Evolutionary conservation across 2,329 filamentous ascomycete species (phyloP), one percentile per base, ranked within the genome.

Genomic region (Rutstroemia sp.): DNA sequence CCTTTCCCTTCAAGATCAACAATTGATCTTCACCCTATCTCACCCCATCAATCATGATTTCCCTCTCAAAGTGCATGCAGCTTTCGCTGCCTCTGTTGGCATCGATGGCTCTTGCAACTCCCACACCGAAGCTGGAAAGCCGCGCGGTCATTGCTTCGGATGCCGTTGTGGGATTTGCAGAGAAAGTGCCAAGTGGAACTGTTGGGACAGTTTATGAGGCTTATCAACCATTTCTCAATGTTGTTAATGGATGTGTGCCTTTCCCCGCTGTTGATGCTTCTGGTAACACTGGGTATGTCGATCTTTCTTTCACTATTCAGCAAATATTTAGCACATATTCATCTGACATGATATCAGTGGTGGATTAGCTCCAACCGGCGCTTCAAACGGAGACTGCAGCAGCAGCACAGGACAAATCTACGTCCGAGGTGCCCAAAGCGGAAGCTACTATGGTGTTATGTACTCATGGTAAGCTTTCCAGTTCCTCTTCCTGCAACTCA

Each of bases 201-300:
- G 65, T 69, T 0, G 81, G 81, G 14, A 65, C 71, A 2, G 66
- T 81, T 23, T 80, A 80, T 61, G 66, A 78, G 44, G 77, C 77
- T 53, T 84, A 81, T 69, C 76, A 84, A 69, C 81, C 80, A 0
- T 74, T 72, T 53, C 72, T 83, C 5, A 63, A 80, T 10, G 77
- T 84, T 5, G 73, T 75, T 18, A 79, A 80, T 62, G 82, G 82
- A 47, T 86, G 82, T 59, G 81, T 85, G 8, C 80, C 82, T 0
- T 86, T 82, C 64, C 81, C 82, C 0, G 82, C 78, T 1, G 82
- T 86, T 1, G 78, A 86, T 59, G 74, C 74, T 0, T 67, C 71
- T 0, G 83, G 82, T 2, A 74, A 85, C 62, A 83, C 78, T 16
- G 73, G 75, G 81, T 83, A 67, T 58, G 72, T 18, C 27, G 10